phyloP scores from a whole-genome alignment of 495 filamentous ascomycete species.

The Cryomyces antarcticus region DNA sequence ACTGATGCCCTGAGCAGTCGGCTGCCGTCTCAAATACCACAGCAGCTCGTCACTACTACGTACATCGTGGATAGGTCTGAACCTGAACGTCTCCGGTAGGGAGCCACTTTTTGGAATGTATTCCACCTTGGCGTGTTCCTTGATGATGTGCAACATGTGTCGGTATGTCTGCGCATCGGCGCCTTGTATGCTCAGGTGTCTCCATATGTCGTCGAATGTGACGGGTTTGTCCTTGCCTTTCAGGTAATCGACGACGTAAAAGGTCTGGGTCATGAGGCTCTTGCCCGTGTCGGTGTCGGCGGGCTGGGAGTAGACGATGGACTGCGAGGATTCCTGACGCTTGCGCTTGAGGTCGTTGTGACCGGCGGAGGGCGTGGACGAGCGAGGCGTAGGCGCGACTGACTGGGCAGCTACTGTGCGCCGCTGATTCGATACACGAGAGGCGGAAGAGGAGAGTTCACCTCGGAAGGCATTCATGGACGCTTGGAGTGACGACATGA shows the following conservation, averaged over 20 bases:
- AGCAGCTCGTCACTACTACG: slow-evolving; percentile 53
- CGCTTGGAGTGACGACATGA: slow-evolving; percentile 14
- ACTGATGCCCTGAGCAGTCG: slow-evolving; percentile 56
- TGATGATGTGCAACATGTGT: slow-evolving; percentile 27
- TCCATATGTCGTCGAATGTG: slow-evolving; percentile 49
- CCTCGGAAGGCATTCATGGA: slow-evolving; percentile 3
- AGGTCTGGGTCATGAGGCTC: slow-evolving; percentile 65
- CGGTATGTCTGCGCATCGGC: slow-evolving; percentile 16
- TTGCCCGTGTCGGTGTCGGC: slow-evolving; percentile 54
- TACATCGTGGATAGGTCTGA: slow-evolving; percentile 63
- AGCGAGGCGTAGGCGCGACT: slow-evolving; percentile 9
- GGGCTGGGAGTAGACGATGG: slow-evolving; percentile 56
- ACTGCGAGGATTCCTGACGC: slow-evolving; percentile 24
- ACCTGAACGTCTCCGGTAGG: slow-evolving; percentile 40
- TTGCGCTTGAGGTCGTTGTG: slow-evolving; percentile 33
- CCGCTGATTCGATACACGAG: slow-evolving; percentile 4
- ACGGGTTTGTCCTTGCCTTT: slow-evolving; percentile 54
- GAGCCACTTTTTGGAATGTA: slow-evolving; percentile 39
- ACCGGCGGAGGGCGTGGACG: slow-evolving; percentile 5
- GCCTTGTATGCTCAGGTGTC: slow-evolving; percentile 41
- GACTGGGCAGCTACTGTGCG: slow-evolving; percentile 3
- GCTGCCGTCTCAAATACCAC: slow-evolving; percentile 55
- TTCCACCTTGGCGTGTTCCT: slow-evolving; percentile 43
- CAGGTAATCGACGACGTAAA: slow-evolving; percentile 67
- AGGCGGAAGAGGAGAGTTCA: slow-evolving; percentile 9